Conservation (phyloP, 305 asterid species). For the Rubia balearica region DNA sequence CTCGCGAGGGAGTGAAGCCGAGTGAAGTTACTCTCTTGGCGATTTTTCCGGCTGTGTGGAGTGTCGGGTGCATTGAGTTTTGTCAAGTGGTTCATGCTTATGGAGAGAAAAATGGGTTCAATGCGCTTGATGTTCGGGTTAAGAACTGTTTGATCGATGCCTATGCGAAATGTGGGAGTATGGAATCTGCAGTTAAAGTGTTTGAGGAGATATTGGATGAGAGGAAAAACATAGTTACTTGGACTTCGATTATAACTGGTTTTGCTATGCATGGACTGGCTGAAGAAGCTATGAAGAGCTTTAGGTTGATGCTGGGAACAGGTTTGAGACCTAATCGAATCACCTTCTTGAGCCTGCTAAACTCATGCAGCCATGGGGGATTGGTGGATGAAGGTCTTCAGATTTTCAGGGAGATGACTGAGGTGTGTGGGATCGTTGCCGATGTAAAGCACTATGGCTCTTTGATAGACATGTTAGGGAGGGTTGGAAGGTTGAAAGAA, state of each 20-base stretch:
- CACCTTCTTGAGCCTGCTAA: slow-evolving; percentile 4
- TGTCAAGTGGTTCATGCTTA: slow-evolving; percentile 8
- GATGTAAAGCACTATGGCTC: slow-evolving; percentile 1
- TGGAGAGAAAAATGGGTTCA: slow-evolving; percentile 7
- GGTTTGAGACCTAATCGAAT: slow-evolving; percentile 3
- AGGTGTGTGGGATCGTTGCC: slow-evolving; percentile 2
- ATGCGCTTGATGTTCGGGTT: neutral
- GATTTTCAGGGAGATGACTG: slow-evolving; percentile 8
- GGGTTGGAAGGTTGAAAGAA: slow-evolving; percentile 7
- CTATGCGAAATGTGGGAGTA: slow-evolving; percentile 7
- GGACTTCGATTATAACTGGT: slow-evolving; percentile 4
- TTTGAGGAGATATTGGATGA: slow-evolving; percentile 5
- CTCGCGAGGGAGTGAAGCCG: neutral
- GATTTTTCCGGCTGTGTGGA: slow-evolving; percentile 1
- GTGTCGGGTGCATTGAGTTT: slow-evolving; percentile 1
- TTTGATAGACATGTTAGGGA: slow-evolving; percentile 7
- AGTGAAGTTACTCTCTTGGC: slow-evolving; percentile 6
- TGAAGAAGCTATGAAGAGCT: slow-evolving; percentile 1
- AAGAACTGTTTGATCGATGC: slow-evolving; percentile 5
- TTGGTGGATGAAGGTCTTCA: slow-evolving; percentile 7
- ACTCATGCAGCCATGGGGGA: slow-evolving; percentile 7
- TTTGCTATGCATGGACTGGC: slow-evolving; percentile 9
- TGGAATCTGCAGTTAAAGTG: neutral
- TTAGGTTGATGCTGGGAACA: slow-evolving; percentile 5
- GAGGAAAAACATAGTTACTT: slow-evolving; percentile 6